phyloP scores from a whole-genome alignment of 2,329 filamentous ascomycete genomes.

The Penicillium sp. region DNA sequence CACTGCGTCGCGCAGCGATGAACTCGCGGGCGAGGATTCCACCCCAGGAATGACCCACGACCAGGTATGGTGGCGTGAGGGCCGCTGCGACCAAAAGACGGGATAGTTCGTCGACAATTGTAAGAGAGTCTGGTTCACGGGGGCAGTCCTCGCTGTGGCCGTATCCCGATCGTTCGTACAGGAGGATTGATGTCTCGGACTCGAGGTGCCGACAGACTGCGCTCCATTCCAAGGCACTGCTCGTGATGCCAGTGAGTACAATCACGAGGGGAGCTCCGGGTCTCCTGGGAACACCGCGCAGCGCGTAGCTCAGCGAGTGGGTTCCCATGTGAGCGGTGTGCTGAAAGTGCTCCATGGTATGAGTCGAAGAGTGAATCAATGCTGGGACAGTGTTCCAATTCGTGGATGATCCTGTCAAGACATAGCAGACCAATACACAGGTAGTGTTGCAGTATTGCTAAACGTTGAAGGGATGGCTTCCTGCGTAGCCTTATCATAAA shows the following conservation, averaged over 20 bases:
- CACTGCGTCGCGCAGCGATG: neutral
- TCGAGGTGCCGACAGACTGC: constrained; percentile 7
- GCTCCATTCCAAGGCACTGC: constrained; percentile 9
- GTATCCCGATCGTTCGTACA: constrained; percentile 7
- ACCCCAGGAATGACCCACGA: constrained; percentile 8
- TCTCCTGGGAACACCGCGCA: constrained; percentile 3
- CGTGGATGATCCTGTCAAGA: too few species aligned
- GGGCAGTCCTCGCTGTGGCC: constrained; percentile 6
- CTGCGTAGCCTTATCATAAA: too few species aligned
- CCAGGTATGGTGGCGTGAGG: constrained; percentile 5
- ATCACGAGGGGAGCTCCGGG: constrained; percentile 4
- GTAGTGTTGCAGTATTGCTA: too few species aligned
- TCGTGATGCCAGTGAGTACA: constrained; percentile 3
- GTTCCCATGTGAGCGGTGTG: constrained; percentile 4
- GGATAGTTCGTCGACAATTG: constrained; percentile 5
- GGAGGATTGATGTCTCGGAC: neutral
- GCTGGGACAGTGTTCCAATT: too few species aligned
- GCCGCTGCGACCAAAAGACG: constrained; percentile 1
- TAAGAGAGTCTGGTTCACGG: constrained; percentile 4
- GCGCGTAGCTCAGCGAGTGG: constrained; percentile 7
- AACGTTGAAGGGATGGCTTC: too few species aligned
- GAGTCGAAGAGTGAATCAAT: too few species aligned
- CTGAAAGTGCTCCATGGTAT: constrained; percentile 6
- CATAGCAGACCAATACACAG: too few species aligned
- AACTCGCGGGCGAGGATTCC: constrained; percentile 8